phyloP scores from a whole-genome alignment of 345 rosid species.

The Lepidium sativum region DNA sequence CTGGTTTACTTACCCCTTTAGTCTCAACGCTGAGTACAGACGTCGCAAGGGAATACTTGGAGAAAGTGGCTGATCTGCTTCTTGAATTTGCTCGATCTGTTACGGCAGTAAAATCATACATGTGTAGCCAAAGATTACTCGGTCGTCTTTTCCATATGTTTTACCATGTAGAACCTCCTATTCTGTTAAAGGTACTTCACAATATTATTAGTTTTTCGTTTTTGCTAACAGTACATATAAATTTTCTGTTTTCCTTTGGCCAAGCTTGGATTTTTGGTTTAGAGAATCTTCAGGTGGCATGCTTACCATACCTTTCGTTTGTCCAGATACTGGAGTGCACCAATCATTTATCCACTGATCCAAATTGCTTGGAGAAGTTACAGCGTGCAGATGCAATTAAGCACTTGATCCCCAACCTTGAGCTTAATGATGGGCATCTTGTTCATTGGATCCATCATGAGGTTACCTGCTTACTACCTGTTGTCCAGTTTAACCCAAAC shows the following conservation, averaged over 20 bases:
- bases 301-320: conserved; percentile 10
- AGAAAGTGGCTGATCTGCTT: conserved; percentile 89
- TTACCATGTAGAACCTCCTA: conserved; percentile 76
- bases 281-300: conserved; percentile 2
- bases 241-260: background rate
- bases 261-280: background rate
- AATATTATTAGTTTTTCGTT: background rate
- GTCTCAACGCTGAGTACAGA: conserved; percentile 76
- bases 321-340: conserved; percentile 73
- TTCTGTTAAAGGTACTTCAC: conserved; percentile 66
- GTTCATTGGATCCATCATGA: conserved; percentile 69
- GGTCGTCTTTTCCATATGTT: conserved; percentile 92
- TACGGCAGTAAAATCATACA: conserved; percentile 78
- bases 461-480: conserved; percentile 35
- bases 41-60: conserved; percentile 77
- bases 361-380: conserved; percentile 95
- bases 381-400: conserved; percentile 98
- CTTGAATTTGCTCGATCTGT: conserved; percentile 97
- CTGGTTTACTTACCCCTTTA: conserved; percentile 77
- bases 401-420: conserved; percentile 93
- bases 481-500: background rate
- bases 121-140: conserved; percentile 94
- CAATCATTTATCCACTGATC: conserved; percentile 83
- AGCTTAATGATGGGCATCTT: conserved; percentile 75
- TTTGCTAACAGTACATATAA: background rate